Percentiles rank a stretch among this genome's conserved stretches.
phyloP scores from a whole-genome alignment of 192 early-diverging fungal genomes.

The Tieghemiomyces parasiticus region DNA sequence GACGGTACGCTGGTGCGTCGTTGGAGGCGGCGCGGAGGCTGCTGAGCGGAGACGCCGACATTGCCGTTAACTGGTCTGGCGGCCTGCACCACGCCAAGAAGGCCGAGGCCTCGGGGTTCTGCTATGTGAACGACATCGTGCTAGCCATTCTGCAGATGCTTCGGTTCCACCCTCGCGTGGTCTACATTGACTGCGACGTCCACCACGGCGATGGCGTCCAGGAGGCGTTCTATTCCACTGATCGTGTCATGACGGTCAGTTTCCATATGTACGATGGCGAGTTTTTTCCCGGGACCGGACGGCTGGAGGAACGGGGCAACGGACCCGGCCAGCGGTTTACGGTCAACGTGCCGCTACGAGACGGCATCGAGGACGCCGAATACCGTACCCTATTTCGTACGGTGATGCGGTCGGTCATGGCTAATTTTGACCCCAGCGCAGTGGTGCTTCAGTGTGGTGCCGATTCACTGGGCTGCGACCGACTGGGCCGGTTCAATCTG shows the following conservation, averaged over 20 bases:
- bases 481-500: slow-evolving; percentile 89
- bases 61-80: slow-evolving; percentile 88
- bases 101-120: slow-evolving; percentile 81
- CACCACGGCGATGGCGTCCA: slow-evolving; percentile 94
- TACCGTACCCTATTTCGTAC: slow-evolving; percentile 43
- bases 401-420: slow-evolving; percentile 90
- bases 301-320: slow-evolving; percentile 74
- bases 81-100: slow-evolving; percentile 76
- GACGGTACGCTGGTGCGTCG: slow-evolving; percentile 83
- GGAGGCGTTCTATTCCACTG: slow-evolving; percentile 84
- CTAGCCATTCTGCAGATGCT: slow-evolving; percentile 62
- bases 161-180: slow-evolving; percentile 65
- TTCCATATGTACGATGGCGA: slow-evolving; percentile 91
- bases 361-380: slow-evolving; percentile 88
- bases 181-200: slow-evolving; percentile 89
- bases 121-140: slow-evolving; percentile 93
- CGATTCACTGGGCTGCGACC: slow-evolving; percentile 88
- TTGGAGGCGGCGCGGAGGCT: slow-evolving; percentile 83
- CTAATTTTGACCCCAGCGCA: slow-evolving; percentile 78
- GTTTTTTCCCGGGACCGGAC: slow-evolving; percentile 94
- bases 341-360: slow-evolving; percentile 87
- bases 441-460: slow-evolving; percentile 95
- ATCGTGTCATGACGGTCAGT: slow-evolving; percentile 89
- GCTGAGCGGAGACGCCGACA: slow-evolving; percentile 64
- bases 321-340: slow-evolving; percentile 82